Conservation (phyloP, 768 basidiomycete species). For the Candolleomyces efflorescens region DNA sequence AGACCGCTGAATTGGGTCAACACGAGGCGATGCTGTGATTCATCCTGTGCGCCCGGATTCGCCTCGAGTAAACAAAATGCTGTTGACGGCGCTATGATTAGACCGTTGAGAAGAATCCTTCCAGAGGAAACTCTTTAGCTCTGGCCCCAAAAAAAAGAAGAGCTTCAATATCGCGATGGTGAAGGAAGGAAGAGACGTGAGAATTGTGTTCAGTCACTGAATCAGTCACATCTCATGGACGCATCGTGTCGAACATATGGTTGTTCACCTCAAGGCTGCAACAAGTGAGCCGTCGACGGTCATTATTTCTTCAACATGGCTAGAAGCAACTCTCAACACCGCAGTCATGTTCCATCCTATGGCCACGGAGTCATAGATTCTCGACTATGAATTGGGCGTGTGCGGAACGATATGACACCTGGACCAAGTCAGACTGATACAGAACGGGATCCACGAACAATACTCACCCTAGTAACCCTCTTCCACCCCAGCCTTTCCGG, state of each 20-base stretch:
- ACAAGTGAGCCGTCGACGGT: too few relatives aligned
- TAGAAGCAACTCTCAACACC: neutral
- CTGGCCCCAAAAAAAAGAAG: too few relatives aligned
- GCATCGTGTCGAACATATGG: too few relatives aligned
- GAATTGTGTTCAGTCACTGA: neutral
- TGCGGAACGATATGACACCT: conserved; percentile 66
- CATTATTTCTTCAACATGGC: too few relatives aligned
- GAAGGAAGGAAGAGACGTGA: neutral
- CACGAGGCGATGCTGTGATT: conserved; percentile 1
- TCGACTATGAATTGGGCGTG: conserved; percentile 14
- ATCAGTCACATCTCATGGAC: neutral
- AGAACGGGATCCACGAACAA: neutral
- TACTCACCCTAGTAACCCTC: conserved; percentile 77
- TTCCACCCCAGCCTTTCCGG: conserved; percentile 78
- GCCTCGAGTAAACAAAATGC: neutral
- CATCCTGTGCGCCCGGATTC: too few relatives aligned
- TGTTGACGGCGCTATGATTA: neutral
- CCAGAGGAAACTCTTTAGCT: too few relatives aligned
- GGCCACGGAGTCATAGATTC: too few relatives aligned
- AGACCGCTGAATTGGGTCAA: conserved; percentile 1
- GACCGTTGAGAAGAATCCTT: neutral
- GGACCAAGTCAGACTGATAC: neutral
- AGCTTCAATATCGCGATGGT: neutral
- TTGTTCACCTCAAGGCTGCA: too few relatives aligned
- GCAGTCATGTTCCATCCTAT: neutral